Conservation (phyloP, 2,329 filamentous ascomycete genomes). For the Dactylonectria estremocensis region DNA sequence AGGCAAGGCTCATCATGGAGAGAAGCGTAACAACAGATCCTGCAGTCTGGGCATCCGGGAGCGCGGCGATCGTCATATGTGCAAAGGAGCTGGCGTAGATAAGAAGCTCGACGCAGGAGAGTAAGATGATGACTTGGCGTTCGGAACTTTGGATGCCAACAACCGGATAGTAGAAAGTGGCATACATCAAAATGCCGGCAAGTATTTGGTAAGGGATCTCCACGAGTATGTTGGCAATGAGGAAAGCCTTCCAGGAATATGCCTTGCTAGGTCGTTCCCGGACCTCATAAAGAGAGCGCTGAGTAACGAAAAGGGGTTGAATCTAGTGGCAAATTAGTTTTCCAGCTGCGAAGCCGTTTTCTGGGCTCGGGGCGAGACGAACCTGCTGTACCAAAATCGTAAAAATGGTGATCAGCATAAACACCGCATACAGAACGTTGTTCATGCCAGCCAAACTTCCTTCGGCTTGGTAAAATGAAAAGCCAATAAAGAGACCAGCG, state of each 20-base stretch:
- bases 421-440: constrained; percentile 81
- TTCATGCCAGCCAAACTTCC: constrained; percentile 68
- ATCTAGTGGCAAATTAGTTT: constrained; percentile 59
- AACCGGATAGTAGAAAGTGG: constrained; percentile 78
- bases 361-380: background rate
- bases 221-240: constrained; percentile 79
- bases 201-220: constrained; percentile 81
- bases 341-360: background rate
- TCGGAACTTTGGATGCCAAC: constrained; percentile 64
- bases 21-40: constrained; percentile 71
- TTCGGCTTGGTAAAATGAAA: constrained; percentile 67
- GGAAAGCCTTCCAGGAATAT: constrained; percentile 68
- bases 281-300: constrained; percentile 83
- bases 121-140: constrained; percentile 70
- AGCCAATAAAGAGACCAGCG: constrained; percentile 79
- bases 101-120: constrained; percentile 77
- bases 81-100: constrained; percentile 81
- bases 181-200: constrained; percentile 75
- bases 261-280: constrained; percentile 82
- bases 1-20: constrained; percentile 72
- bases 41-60: constrained; percentile 78
- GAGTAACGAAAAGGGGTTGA: constrained; percentile 83
- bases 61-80: constrained; percentile 79
- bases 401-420: constrained; percentile 84
- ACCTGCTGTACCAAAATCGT: constrained; percentile 76